phyloP scores from a whole-genome alignment of 805 yeast genomes.

The Sporopachydermia quercuum region DNA sequence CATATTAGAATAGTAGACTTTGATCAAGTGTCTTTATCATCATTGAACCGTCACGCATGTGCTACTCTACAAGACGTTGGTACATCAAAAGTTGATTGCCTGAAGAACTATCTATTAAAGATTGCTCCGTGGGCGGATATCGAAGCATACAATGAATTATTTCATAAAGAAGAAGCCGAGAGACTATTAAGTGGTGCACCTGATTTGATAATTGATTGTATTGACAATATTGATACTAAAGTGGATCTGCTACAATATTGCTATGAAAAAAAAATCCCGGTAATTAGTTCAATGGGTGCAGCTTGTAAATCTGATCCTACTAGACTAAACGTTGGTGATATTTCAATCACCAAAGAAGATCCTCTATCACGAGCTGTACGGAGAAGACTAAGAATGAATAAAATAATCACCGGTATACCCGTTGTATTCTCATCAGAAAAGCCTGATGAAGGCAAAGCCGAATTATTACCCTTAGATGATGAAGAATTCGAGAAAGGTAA shows the following conservation, averaged over 20 bases:
- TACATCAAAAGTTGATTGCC: constrained; percentile 70
- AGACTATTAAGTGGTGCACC: constrained; percentile 47
- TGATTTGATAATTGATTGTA: constrained; percentile 81
- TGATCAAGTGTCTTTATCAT: constrained; percentile 88
- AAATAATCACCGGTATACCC: constrained; percentile 63
- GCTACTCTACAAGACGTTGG: constrained; percentile 92
- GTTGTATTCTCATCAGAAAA: constrained; percentile 90
- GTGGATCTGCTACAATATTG: constrained; percentile 76
- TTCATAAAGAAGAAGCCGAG: constrained; percentile 51
- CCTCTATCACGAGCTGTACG: constrained; percentile 82
- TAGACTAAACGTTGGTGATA: constrained; percentile 76
- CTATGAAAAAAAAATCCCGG: constrained; percentile 40
- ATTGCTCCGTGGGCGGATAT: constrained; percentile 92
- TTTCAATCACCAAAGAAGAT: constrained; percentile 85
- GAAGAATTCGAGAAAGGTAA: constrained; percentile 67
- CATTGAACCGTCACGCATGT: constrained; percentile 87
- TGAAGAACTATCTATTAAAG: constrained; percentile 47
- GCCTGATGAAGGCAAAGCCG: constrained; percentile 91
- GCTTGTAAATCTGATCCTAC: constrained; percentile 95
- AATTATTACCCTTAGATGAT: constrained; percentile 70
- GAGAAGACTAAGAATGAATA: constrained; percentile 65
- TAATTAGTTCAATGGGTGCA: constrained; percentile 92
- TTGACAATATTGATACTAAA: constrained; percentile 94
- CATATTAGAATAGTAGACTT: constrained; percentile 74
- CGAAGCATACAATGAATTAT: constrained; percentile 63